A percentile compares a stretch with the other conserved stretches of the same genome.
Conservation (phyloP, 1,284 basidiomycete species). For the Pterulicium gracile region DNA sequence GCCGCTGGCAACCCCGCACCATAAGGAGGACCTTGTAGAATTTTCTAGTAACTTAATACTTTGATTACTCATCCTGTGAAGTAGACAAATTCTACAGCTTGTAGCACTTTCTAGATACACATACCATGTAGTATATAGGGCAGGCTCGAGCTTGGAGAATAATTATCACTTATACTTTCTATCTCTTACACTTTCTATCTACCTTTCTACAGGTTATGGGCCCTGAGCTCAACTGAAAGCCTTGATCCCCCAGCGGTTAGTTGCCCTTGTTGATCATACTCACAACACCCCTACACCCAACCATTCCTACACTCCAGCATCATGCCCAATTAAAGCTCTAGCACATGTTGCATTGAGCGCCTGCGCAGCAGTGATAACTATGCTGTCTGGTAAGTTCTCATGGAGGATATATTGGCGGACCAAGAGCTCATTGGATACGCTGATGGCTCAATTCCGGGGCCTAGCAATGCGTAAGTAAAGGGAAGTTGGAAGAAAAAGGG, state of each 20-base stretch:
- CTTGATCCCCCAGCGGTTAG: too few relatives aligned
- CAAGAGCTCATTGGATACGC: conserved; percentile 14
- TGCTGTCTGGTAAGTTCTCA: conserved; percentile 19
- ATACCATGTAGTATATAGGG: too few relatives aligned
- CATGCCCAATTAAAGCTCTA: neutral
- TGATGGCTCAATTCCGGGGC: conserved; percentile 5
- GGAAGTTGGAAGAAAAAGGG: conserved; percentile 16
- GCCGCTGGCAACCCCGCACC: too few relatives aligned
- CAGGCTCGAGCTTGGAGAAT: too few relatives aligned
- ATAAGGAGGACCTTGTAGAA: too few relatives aligned
- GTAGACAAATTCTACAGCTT: too few relatives aligned
- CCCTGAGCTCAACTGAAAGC: neutral
- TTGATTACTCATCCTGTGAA: too few relatives aligned
- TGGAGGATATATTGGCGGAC: conserved; percentile 21
- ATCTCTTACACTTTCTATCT: too few relatives aligned
- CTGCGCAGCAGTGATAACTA: conserved; percentile 20
- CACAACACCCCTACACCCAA: neutral
- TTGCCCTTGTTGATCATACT: too few relatives aligned
- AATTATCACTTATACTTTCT: too few relatives aligned
- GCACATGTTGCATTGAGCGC: conserved; percentile 16
- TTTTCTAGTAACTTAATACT: too few relatives aligned
- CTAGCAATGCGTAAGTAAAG: conserved; percentile 4
- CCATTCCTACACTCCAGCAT: neutral
- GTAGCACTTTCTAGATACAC: too few relatives aligned
- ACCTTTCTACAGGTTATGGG: neutral